A percentile compares a stretch with the other conserved stretches of the same genome.
Evolutionary conservation across 257 asterid species (phyloP).

Genomic region (Nicotiana knightiana): DNA sequence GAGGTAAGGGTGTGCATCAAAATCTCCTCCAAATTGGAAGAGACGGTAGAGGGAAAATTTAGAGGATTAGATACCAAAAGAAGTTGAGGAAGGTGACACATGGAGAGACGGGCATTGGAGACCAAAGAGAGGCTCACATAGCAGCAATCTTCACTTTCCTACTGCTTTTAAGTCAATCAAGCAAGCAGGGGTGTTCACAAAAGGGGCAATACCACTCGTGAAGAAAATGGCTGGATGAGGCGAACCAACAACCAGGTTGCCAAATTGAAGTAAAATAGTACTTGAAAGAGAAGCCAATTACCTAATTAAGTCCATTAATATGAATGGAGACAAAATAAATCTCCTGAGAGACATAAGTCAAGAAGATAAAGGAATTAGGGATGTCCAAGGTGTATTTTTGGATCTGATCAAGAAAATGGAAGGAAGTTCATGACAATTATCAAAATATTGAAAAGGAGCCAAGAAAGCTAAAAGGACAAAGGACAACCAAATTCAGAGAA

Average conservation of each 20-base stretch:
- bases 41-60: not conserved
- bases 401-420: not conserved
- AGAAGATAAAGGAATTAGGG: not conserved
- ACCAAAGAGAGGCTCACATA: not conserved
- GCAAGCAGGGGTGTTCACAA: not conserved
- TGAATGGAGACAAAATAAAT: not conserved
- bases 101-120: not conserved
- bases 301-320: not conserved
- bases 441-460: not conserved
- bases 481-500: not conserved
- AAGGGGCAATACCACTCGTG: not conserved
- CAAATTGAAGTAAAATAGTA: not conserved
- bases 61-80: not conserved
- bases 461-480: not conserved
- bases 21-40: not conserved
- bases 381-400: not conserved
- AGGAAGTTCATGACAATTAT: not conserved
- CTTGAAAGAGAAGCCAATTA: not conserved
- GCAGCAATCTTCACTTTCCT: not conserved
- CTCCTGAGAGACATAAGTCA: not conserved
- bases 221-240: not conserved
- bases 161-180: not conserved
- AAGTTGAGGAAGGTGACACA: slow-evolving; percentile 1
- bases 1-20: not conserved
- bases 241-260: not conserved